Evolutionary conservation across 1,284 basidiomycete species (phyloP).

Genomic region (Ceratobasidium sp.): DNA sequence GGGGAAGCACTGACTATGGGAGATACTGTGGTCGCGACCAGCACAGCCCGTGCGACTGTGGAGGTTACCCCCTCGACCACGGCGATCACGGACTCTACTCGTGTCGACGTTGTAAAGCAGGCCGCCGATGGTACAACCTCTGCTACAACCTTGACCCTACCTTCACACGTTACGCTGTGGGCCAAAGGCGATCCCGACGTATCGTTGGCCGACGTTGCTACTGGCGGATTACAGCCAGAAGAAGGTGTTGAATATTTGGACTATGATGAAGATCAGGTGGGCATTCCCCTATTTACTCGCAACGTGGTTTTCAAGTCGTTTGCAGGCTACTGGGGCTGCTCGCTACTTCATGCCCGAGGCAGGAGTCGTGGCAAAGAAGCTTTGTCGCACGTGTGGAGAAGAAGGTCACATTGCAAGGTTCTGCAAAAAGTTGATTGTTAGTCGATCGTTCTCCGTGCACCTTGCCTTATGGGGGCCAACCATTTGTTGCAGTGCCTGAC

Average conservation of each 20-base stretch:
- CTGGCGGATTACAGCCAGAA: constrained; percentile 1
- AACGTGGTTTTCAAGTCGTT: background rate
- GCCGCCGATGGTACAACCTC: background rate
- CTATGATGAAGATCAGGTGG: constrained; percentile 33
- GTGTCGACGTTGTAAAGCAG: background rate
- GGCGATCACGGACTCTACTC: background rate
- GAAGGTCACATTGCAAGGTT: constrained; percentile 42
- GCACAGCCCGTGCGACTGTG: background rate
- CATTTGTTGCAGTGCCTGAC: constrained; percentile 39
- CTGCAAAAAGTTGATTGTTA: constrained; percentile 45
- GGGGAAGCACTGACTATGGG: constrained; percentile 18
- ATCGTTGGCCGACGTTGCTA: constrained; percentile 18
- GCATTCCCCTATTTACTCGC: background rate
- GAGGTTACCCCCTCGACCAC: constrained; percentile 5
- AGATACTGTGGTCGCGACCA: background rate
- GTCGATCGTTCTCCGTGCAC: constrained; percentile 1
- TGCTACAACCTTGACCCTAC: constrained; percentile 8
- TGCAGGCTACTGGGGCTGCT: constrained; percentile 26
- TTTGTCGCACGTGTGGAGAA: constrained; percentile 44
- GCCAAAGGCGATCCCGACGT: constrained; percentile 20
- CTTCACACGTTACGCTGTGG: constrained; percentile 35
- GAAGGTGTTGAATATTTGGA: constrained; percentile 36
- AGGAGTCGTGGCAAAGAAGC: constrained; percentile 4
- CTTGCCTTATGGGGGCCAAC: background rate
- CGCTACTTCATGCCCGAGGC: constrained; percentile 32